Evolutionary conservation across 2,329 filamentous ascomycete genomes (phyloP).

Genomic region (Ampelomyces quisqualis): DNA sequence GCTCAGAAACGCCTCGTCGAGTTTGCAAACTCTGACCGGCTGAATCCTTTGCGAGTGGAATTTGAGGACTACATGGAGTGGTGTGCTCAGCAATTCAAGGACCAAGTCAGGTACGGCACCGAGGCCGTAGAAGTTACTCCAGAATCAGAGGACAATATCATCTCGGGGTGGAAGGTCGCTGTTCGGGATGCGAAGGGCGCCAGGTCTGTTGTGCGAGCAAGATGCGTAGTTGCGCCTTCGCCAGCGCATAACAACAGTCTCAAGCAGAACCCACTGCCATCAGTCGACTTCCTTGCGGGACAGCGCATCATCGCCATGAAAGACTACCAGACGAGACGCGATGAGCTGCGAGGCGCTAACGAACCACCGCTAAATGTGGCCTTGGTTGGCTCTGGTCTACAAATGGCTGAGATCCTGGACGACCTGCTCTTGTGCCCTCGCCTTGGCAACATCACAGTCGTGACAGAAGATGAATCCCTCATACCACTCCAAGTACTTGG

Average conservation of each 20-base stretch:
- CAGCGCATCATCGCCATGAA: conserved; percentile 37
- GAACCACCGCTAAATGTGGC: conserved; percentile 34
- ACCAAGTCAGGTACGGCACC: conserved; percentile 32
- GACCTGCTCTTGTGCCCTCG: conserved; percentile 37
- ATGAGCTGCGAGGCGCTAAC: conserved; percentile 30
- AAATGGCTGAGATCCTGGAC: conserved; percentile 35
- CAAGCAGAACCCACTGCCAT: conserved; percentile 24
- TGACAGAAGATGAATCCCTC: conserved; percentile 37
- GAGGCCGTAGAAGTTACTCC: conserved; percentile 35
- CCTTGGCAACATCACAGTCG: conserved; percentile 39
- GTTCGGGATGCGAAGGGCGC: conserved; percentile 29
- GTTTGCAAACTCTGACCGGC: conserved; percentile 41
- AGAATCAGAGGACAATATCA: conserved; percentile 20
- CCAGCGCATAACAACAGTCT: conserved; percentile 15
- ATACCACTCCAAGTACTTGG: conserved; percentile 30
- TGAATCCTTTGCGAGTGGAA: conserved; percentile 42
- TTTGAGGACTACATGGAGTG: conserved; percentile 45
- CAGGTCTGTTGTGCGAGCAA: conserved; percentile 27
- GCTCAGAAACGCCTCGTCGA: conserved; percentile 34
- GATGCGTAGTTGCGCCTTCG: conserved; percentile 31
- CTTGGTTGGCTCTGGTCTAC: conserved; percentile 33
- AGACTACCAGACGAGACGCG: conserved; percentile 36
- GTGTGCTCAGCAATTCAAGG: conserved; percentile 39
- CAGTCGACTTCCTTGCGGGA: conserved; percentile 33
- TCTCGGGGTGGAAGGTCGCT: conserved; percentile 32